Evolutionary conservation across 2,329 filamentous ascomycete genomes (phyloP), one percentile per base, ranked within the genome.

Genomic region (Alternaria burnsii): DNA sequence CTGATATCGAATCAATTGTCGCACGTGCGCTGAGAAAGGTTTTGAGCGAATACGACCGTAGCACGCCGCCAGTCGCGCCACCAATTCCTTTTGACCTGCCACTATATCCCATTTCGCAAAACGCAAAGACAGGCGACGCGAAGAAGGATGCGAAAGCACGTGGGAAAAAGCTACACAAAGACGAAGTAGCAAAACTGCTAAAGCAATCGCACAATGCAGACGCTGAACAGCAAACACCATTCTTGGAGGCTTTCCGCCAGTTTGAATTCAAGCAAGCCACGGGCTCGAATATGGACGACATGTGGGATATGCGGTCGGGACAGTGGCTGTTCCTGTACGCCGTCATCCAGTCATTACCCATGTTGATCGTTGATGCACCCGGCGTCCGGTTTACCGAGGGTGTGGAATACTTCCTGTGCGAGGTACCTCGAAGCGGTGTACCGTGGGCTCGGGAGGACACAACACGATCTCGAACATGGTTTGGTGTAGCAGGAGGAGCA

Each of bases 1-100:
- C 82, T 11, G 77, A 82, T 3, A 79, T 82, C 22, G 87, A 90
- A 62, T 86, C 90, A 24, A 84, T 87, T 11, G 83, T 88, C 26
- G 85, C 63, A 18, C 71, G 89, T 40, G 92, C 91, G 2, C 82
- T 98, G 46, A 88, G 94, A 55, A 89, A 89, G 63, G 86, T 97
- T 12, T 84, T 97, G 65, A 89, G 87, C 67, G 94, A 98, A 79
- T 97, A 93, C 72, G 95, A 99, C 75, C 88, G 91, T 61, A 94
- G 91, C 9, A 92, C 90, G 14, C 93, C 94, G 1, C 95, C 95
- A 0, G 93, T 98, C 0, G 87, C 94, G 60, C 95, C 95, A 0
- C 93, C 94, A 0, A 88, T 98, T 56, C 94, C 95, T 0, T 98
- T 94, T 72, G 94, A 98, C 74, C 83, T 92, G 5, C 94, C 95